These are phyloP conservation scores for Fusarium citri DNA, from an alignment of 2,329 filamentous ascomycete genomes.

Conservation along the genomic window DNA sequence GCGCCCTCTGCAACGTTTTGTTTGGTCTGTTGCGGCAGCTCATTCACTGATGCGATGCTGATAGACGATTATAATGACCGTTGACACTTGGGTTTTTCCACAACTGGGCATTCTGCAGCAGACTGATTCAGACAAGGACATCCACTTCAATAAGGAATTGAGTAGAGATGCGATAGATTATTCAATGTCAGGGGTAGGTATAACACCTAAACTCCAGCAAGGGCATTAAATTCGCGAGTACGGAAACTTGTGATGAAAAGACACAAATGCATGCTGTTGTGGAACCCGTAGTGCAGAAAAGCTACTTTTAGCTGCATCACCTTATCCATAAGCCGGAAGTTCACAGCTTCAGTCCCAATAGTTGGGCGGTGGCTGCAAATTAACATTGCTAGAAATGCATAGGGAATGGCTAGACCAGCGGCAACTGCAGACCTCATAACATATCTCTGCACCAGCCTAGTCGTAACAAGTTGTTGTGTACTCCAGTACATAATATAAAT, in stretches of 20 bases:
- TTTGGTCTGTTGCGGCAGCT: neutral
- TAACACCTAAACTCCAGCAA: constrained; percentile 17
- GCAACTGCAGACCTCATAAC: neutral
- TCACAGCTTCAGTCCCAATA: neutral
- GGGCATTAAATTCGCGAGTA: neutral
- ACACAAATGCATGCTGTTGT: constrained; percentile 21
- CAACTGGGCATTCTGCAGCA: constrained; percentile 9
- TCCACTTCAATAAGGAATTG: constrained; percentile 13
- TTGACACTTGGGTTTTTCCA: neutral
- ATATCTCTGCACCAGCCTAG: neutral
- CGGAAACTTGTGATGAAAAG: neutral
- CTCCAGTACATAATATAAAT: neutral
- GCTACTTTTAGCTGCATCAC: constrained; percentile 18
- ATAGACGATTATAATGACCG: neutral
- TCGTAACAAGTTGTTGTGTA: neutral
- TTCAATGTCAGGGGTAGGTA: constrained; percentile 8
- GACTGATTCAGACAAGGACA: constrained; percentile 10
- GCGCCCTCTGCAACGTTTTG: neutral
- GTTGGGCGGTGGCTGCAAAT: neutral
- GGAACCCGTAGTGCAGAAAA: constrained; percentile 8
- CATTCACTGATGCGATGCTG: neutral
- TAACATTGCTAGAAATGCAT: neutral
- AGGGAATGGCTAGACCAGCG: constrained; percentile 8
- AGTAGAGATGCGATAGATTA: constrained; percentile 15
- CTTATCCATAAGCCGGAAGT: constrained; percentile 6